These are phyloP conservation scores for Eragrostis tef DNA, from an alignment of 202 grass and related monocot species.

Conservation along the genomic window DNA sequence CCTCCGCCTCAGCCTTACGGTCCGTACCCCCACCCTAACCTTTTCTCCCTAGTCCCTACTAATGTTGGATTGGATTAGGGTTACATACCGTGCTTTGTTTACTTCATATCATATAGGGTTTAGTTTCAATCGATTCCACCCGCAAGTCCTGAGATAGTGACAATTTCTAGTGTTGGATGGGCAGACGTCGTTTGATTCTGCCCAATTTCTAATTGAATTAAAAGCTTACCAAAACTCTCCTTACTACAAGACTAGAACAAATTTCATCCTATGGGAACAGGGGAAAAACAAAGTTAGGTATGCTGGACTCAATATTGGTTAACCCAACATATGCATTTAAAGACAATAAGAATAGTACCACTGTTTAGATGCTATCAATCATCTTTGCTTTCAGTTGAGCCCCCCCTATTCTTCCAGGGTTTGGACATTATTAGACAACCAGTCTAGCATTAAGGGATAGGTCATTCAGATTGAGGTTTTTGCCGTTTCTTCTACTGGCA, in stretches of 20 bases:
- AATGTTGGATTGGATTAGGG: not conserved
- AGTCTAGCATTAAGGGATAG: not conserved
- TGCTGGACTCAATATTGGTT: not conserved
- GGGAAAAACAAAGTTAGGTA: not conserved
- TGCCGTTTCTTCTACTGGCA: not conserved
- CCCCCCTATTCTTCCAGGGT: not conserved
- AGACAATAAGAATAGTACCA: not conserved
- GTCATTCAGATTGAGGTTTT: not conserved
- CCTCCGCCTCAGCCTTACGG: conserved; percentile 48
- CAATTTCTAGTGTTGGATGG: not conserved
- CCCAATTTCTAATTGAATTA: not conserved
- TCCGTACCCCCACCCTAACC: conserved; percentile 12
- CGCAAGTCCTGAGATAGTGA: not conserved
- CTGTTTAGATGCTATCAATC: not conserved
- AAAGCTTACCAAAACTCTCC: not conserved
- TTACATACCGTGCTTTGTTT: conserved; percentile 9
- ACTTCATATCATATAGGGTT: not conserved
- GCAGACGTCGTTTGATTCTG: not conserved
- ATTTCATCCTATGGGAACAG: no score
- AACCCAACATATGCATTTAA: not conserved
- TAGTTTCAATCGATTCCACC: not conserved
- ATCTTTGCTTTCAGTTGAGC: not conserved
- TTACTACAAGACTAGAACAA: not conserved
- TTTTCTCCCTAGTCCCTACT: not conserved
- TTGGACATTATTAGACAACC: not conserved